Percentiles rank a stretch among this genome's conserved stretches.
phyloP scores from a whole-genome alignment of 164 flowering plant genomes.

The Magnolia kwangsiensis region DNA sequence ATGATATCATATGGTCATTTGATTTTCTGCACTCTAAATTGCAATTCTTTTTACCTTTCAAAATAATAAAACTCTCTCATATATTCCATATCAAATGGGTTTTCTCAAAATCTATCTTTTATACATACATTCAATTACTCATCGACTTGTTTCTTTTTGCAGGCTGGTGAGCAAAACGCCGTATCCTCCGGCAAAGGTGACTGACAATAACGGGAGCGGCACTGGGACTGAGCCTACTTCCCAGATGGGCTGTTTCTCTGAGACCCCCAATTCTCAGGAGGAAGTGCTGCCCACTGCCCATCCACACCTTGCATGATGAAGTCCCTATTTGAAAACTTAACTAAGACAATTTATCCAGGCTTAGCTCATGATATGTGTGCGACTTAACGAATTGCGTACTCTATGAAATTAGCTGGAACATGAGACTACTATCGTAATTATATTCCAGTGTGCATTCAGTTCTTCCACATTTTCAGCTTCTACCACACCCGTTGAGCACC shows the following conservation, averaged over 20 bases:
- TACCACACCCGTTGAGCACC: background rate
- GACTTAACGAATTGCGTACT: background rate
- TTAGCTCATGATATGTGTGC: background rate
- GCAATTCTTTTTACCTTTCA: too few relatives aligned
- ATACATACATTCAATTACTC: background rate
- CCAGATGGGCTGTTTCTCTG: conserved; percentile 22
- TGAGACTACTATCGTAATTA: background rate
- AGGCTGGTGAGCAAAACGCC: conserved; percentile 45
- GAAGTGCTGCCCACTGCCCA: conserved; percentile 18
- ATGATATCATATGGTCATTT: too few relatives aligned
- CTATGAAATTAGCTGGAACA: background rate
- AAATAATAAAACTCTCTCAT: background rate
- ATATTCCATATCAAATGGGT: background rate
- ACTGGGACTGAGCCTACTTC: conserved; percentile 9
- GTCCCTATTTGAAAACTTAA: background rate
- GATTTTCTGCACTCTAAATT: too few relatives aligned
- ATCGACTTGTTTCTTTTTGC: conserved; percentile 11
- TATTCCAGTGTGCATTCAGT: background rate
- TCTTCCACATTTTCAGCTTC: background rate
- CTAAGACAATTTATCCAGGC: background rate
- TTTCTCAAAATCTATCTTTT: background rate
- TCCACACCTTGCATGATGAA: background rate
- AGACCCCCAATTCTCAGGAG: conserved; percentile 15
- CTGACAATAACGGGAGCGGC: conserved; percentile 15
- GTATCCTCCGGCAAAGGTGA: conserved; percentile 16